phyloP scores from a whole-genome alignment of 139 green algal species.

The Coelastrella sp. region DNA sequence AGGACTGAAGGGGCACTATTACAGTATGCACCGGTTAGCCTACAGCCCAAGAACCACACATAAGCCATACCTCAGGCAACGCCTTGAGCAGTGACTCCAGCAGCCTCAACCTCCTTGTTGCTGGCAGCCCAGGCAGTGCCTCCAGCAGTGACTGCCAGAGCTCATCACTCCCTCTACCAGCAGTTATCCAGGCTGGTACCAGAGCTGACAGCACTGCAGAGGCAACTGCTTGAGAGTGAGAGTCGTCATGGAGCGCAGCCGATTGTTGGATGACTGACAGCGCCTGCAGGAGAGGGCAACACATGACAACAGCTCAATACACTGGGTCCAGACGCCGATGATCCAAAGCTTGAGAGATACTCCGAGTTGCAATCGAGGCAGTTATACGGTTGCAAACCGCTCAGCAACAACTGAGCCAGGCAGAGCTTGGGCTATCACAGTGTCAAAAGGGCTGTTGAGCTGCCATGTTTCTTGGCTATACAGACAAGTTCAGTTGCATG shows the following conservation, averaged over 20 bases:
- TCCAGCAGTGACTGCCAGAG: slow-evolving; percentile 60
- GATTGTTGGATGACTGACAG: slow-evolving; percentile 68
- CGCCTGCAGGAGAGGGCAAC: slow-evolving; percentile 51
- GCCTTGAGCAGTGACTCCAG: slow-evolving; percentile 63
- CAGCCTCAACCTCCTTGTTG: slow-evolving; percentile 60
- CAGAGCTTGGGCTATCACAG: too few relatives aligned
- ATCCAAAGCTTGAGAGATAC: too few relatives aligned
- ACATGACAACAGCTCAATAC: too few relatives aligned
- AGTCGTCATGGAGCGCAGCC: slow-evolving; percentile 63
- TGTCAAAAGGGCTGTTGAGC: too few relatives aligned
- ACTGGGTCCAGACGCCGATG: too few relatives aligned
- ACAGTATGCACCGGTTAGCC: neutral
- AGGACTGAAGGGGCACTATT: too few relatives aligned
- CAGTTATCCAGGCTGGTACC: slow-evolving; percentile 68
- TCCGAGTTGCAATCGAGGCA: too few relatives aligned
- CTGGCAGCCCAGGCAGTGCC: slow-evolving; percentile 60
- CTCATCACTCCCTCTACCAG: slow-evolving; percentile 42
- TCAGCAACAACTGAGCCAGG: too few relatives aligned
- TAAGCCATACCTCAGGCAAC: slow-evolving; percentile 60
- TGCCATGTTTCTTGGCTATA: too few relatives aligned
- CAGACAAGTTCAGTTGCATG: too few relatives aligned
- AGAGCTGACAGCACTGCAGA: slow-evolving; percentile 58
- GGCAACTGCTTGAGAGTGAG: slow-evolving; percentile 61
- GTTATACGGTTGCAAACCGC: neutral
- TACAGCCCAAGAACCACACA: neutral